phyloP scores from a whole-genome alignment of 345 rosid species.

The Limnanthes douglasii region DNA sequence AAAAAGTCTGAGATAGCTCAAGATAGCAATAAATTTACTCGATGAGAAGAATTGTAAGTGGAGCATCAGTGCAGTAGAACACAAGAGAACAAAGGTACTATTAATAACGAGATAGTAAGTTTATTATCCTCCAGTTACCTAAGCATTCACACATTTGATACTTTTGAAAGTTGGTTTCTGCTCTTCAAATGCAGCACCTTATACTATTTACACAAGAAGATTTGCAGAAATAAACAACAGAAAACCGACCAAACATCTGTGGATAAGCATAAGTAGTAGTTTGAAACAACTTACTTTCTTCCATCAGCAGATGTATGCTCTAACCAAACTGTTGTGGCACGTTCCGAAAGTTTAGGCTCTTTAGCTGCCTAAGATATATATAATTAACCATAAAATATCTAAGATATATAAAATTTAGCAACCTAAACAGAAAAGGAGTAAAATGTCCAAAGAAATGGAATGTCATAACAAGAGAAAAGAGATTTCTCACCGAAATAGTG shows the following conservation, averaged over 20 bases:
- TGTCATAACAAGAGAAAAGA: background rate
- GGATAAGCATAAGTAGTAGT: slow-evolving; percentile 2
- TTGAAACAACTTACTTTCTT: slow-evolving; percentile 35
- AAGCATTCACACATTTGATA: slow-evolving; percentile 1
- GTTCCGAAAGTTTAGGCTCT: slow-evolving; percentile 28
- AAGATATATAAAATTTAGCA: slow-evolving; percentile 2
- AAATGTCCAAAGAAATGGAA: slow-evolving; percentile 1
- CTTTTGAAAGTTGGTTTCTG: background rate
- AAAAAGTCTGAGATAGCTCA: too few species aligned
- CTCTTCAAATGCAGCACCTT: slow-evolving; percentile 4
- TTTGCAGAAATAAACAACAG: slow-evolving; percentile 1
- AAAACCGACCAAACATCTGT: slow-evolving; percentile 1
- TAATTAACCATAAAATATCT: slow-evolving; percentile 1
- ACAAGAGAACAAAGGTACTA: too few species aligned
- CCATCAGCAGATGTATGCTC: slow-evolving; percentile 81
- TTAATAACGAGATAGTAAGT: background rate
- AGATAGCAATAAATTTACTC: too few species aligned
- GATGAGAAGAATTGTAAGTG: too few species aligned
- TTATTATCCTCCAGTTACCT: background rate
- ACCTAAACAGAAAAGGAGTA: background rate
- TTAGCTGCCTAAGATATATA: slow-evolving; percentile 20
- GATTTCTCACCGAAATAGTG: slow-evolving; percentile 20
- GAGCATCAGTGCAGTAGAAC: too few species aligned
- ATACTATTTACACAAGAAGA: too few species aligned
- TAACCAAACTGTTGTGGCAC: slow-evolving; percentile 51